Percentiles rank a stretch among this genome's conserved stretches.
Evolutionary conservation across 139 green algal genomes (phyloP).

Genomic region (Chlorella sp.): DNA sequence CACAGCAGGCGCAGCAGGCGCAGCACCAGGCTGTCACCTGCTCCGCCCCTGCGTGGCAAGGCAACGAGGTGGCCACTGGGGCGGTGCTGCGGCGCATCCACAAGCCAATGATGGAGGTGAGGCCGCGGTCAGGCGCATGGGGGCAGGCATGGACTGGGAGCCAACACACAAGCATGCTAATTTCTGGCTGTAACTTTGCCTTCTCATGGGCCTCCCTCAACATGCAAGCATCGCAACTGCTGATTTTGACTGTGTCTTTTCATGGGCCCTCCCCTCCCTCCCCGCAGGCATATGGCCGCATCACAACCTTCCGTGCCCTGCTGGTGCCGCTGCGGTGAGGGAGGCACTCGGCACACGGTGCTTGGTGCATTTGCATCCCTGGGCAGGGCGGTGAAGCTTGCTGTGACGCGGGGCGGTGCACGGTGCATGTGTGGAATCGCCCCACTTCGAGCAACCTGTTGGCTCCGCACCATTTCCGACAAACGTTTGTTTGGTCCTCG

Average conservation of each 20-base stretch:
- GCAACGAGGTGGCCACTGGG: conserved; percentile 16
- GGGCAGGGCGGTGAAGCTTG: no score
- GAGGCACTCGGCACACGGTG: no score
- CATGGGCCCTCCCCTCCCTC: not conserved
- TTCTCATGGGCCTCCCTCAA: no score
- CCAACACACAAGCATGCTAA: not conserved
- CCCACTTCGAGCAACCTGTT: no score
- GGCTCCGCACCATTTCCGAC: no score
- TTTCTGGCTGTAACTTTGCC: not conserved
- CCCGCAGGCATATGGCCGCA: not conserved
- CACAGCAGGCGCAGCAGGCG: not conserved
- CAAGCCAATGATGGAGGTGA: conserved; percentile 21
- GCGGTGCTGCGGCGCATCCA: conserved; percentile 15
- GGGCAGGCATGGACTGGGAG: no score
- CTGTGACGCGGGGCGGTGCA: no score
- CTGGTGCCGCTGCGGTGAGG: conserved; percentile 18
- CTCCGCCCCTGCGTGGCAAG: not conserved
- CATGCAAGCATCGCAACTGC: no score
- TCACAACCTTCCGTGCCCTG: not conserved
- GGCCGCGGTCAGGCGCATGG: no score
- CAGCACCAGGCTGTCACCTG: not conserved
- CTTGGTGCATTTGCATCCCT: no score
- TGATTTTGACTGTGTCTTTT: no score
- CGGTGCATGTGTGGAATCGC: no score
- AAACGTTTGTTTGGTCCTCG: not conserved